These are phyloP conservation scores for Cryptosporidium baileyi DNA, from an alignment of 169 alveolate species.

Conservation along the genomic window DNA sequence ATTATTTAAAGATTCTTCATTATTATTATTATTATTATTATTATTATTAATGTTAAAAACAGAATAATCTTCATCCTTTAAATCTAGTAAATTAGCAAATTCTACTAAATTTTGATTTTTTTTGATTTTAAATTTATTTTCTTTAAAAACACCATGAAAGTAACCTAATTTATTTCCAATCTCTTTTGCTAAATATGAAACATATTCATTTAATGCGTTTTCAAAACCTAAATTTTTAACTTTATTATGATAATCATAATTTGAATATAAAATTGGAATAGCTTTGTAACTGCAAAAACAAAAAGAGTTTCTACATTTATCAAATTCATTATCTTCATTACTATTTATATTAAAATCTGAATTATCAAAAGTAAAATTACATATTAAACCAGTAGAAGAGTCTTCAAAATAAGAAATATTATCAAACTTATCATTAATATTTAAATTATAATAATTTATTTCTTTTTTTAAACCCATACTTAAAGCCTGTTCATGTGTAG, in stretches of 20 bases:
- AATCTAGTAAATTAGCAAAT: constrained; percentile 20
- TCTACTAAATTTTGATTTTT: not conserved
- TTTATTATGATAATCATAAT: constrained; percentile 71
- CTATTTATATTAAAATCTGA: not conserved
- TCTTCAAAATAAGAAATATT: constrained; percentile 7
- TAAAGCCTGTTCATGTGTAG: constrained; percentile 46
- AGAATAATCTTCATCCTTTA: not conserved
- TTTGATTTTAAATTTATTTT: not conserved
- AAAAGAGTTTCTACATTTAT: not conserved
- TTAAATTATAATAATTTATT: constrained; percentile 75
- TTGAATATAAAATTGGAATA: constrained; percentile 21
- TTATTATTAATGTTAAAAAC: not conserved
- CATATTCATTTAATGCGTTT: constrained; percentile 60
- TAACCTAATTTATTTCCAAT: constrained; percentile 63
- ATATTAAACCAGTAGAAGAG: constrained; percentile 31
- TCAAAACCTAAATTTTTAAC: constrained; percentile 71
- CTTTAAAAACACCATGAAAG: constrained; percentile 49
- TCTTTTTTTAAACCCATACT: constrained; percentile 33
- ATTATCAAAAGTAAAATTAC: not conserved
- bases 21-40: too few species aligned
- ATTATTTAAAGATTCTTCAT: not conserved
- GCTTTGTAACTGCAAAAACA: constrained; percentile 51
- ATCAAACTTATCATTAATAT: constrained; percentile 72
- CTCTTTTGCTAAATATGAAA: constrained; percentile 36
- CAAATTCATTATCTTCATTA: not conserved